phyloP scores from a whole-genome alignment of 1,284 basidiomycete genomes.

The Fomitopsis pinicola region DNA sequence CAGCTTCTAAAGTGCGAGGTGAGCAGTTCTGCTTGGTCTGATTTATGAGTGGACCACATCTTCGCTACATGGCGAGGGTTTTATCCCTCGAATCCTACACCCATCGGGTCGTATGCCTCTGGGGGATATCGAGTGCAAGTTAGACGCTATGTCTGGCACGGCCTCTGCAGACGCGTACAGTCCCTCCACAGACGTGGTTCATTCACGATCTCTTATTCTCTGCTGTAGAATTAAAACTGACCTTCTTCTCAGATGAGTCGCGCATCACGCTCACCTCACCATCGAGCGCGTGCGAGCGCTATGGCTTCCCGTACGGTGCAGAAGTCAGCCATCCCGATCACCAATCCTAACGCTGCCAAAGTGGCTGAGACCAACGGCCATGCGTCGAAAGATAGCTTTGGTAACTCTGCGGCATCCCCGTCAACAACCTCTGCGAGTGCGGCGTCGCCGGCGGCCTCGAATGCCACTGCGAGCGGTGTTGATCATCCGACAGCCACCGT shows the following conservation, averaged over 20 bases:
- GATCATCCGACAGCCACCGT: slow-evolving; percentile 74
- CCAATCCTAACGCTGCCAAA: slow-evolving; percentile 70
- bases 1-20: slow-evolving; percentile 81
- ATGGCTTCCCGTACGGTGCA: slow-evolving; percentile 74
- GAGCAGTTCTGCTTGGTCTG: slow-evolving; percentile 22
- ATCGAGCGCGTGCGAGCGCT: slow-evolving; percentile 74
- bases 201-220: no score
- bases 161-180: no score
- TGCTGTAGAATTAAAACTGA: not conserved
- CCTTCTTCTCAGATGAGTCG: slow-evolving; percentile 56
- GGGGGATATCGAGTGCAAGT: not conserved
- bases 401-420: slow-evolving; percentile 23
- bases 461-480: slow-evolving; percentile 32
- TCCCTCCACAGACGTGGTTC: no score
- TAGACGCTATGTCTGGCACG: not conserved
- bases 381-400: slow-evolving; percentile 24
- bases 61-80: slow-evolving; percentile 2
- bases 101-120: not conserved
- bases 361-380: slow-evolving; percentile 35
- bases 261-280: slow-evolving; percentile 72
- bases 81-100: not conserved
- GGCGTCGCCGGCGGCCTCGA: slow-evolving; percentile 35
- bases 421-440: slow-evolving; percentile 27
- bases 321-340: slow-evolving; percentile 80
- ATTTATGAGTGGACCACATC: not conserved